phyloP scores from a whole-genome alignment of 106 monocot genomes.

The Acanthochlamys bracteata region DNA sequence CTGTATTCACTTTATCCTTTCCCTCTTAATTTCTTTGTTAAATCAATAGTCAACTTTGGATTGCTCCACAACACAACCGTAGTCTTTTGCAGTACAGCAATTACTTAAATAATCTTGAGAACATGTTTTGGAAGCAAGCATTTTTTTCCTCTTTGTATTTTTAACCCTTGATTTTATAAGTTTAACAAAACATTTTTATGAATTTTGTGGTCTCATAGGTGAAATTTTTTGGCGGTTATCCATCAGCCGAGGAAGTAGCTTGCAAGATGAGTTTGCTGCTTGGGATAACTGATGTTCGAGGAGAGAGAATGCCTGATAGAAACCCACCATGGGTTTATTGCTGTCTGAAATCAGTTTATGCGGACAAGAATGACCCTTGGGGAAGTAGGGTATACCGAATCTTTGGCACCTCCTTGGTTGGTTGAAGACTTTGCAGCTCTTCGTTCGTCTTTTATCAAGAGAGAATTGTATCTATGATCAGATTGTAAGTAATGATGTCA shows the following conservation, averaged over 20 bases:
- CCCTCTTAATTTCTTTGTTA: not conserved
- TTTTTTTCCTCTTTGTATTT: too few species aligned
- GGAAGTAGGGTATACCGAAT: slow-evolving; percentile 41
- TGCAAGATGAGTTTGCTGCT: slow-evolving; percentile 53
- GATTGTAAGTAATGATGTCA: too few species aligned
- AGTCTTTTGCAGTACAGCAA: too few species aligned
- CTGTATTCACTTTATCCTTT: not conserved
- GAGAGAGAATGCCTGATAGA: slow-evolving; percentile 2
- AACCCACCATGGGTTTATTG: slow-evolving; percentile 64
- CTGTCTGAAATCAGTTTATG: slow-evolving; percentile 53
- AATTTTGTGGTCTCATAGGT: slow-evolving; percentile 18
- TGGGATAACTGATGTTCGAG: slow-evolving; percentile 25
- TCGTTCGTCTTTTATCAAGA: not conserved
- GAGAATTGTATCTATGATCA: too few species aligned
- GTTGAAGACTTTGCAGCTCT: slow-evolving; percentile 5
- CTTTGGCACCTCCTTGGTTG: slow-evolving; percentile 29
- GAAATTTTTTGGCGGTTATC: slow-evolving; percentile 51
- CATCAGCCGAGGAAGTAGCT: slow-evolving; percentile 15
- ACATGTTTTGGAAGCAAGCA: too few species aligned
- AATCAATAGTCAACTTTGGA: too few species aligned
- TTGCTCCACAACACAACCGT: too few species aligned
- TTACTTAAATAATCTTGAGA: too few species aligned
- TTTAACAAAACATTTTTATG: too few species aligned
- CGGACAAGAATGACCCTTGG: slow-evolving; percentile 33
- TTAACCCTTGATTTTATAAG: too few species aligned